Base-by-base conservation (phyloP, 139 green algal species). In the Tetraselmis chui region DNA sequence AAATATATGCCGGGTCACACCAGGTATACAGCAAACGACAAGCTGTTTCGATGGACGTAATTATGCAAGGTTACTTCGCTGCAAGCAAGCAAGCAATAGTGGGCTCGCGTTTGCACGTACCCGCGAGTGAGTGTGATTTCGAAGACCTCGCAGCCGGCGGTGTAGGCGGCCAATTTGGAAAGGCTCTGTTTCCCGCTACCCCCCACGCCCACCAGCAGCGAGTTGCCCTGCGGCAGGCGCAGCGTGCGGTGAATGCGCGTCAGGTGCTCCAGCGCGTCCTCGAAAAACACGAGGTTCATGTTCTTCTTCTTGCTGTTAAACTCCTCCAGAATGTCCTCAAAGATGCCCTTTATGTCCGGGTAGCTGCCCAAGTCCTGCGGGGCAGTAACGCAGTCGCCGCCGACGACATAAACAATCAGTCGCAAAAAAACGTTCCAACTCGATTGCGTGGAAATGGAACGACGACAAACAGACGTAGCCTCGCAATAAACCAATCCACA, bases 121-220 rank as follows among this genome's bases (percentile, higher is more conserved):
- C 93, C 93, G 24, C 94, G 89, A 1, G 92, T 96, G 0, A 97
- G 88, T 2, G 91, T 96, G 86, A 97, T 96, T 75, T 95, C 92
- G 86, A 96, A 97, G 23, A 96, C 90, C 24, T 88, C 89, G 83
- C 90, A 95, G 29, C 89, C 89, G 5, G 91, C 89, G 0, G 87
- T 89, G 88, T 89, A 94, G 1, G 92, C 87, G 2, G 89, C 89
- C 29, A 92, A 87, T 25, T 79, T 80, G 23, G 91, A 67, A 22
- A 93, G 86, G 28, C 83, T 89, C 82, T 94, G 88, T 85, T 94
- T 93, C 18, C 91, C 91, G 5, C 59, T 86, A 28, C 91, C 91
- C 75, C 88, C 87, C 24, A 91, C 88, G 32, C 89, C 91, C 2
- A 96, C 91, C 76, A 94, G 89, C 32, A 94, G 85, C 29, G 79